Evolutionary conservation across 495 filamentous ascomycete species (phyloP).

Genomic region (Talaromyces thailandensis): DNA sequence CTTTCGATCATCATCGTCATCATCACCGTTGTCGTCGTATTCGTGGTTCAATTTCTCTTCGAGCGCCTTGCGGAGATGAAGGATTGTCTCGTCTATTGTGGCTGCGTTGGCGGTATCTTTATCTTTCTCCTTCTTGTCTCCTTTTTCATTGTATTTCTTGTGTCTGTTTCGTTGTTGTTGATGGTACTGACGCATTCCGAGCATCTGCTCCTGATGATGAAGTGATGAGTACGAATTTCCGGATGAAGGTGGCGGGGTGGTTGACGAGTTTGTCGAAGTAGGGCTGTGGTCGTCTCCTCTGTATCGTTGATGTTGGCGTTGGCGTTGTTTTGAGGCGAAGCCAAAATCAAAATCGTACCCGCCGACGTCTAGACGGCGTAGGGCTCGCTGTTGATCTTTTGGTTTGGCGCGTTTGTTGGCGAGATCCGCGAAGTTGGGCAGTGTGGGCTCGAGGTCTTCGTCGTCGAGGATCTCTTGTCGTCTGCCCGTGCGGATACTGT

Average conservation of each 20-base stretch:
- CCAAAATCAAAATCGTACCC: background rate
- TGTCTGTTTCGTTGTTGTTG: background rate
- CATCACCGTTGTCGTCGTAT: background rate
- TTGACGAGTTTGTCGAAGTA: background rate
- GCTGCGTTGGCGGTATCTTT: background rate
- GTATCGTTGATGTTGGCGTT: background rate
- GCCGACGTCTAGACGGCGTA: background rate
- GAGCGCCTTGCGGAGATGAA: constrained; percentile 3
- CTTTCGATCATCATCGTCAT: background rate
- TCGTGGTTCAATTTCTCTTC: background rate
- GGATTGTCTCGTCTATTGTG: background rate
- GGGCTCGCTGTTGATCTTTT: background rate
- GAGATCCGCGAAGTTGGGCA: background rate
- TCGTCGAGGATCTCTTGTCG: background rate
- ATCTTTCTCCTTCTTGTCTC: background rate
- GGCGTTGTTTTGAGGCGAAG: background rate
- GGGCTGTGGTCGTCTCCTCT: background rate
- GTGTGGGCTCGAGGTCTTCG: background rate
- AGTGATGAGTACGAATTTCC: background rate
- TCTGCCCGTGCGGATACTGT: background rate
- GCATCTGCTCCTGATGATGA: background rate
- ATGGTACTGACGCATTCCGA: background rate
- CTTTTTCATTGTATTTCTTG: background rate
- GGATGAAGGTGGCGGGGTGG: background rate
- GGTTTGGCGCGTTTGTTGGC: background rate